Base-by-base conservation (phyloP, 257 asterid genomes). In the Nicotiana noctiflora region DNA sequence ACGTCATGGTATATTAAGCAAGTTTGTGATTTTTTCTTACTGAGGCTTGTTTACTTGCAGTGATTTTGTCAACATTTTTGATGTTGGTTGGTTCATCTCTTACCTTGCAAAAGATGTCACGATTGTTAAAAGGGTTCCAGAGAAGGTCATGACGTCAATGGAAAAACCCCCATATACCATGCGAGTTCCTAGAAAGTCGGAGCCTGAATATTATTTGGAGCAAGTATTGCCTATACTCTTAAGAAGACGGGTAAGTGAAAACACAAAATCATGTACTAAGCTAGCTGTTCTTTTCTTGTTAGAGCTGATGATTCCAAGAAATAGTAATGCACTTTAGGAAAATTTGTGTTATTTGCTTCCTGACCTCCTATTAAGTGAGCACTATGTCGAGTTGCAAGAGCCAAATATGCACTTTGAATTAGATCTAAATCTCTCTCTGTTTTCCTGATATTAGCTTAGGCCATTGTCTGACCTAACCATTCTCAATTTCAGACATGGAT, bases 121-220 rank as follows among this genome's bases (percentile, higher is more conserved):
- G 6, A 90, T 94, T 52, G 92, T 94, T 75, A 94, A 93, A 90
- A 91, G 95, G 76, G 98, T 96, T 80, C 98, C 99, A 6, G 98
- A 92, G 78, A 96, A 88, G 90, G 94, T 96, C 86, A 96, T 94
- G 98, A 89, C 92, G 89, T 94, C 98, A 77, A 94, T 96, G 98
- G 99, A 94, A 29, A 96, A 92, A 85, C 99, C 99, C 44, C 99
- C 99, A 29, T 96, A 96, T 87, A 94, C 98, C 74, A 96, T 92
- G 98, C 98, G 98, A 66, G 98, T 94, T 75, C 99, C 99, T 25
- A 90, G 99, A 84, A 96, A 91, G 85, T 96, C 98, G 8, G 99
- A 96, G 83, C 94, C 99, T 67, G 97, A 92, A 86, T 96, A 94
- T 89, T 96, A 96, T 83, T 89, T 91, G 83, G 98, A 94, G 82